phyloP scores from a whole-genome alignment of 371 early-diverging fungal genomes.

The Massospora cicadina region DNA sequence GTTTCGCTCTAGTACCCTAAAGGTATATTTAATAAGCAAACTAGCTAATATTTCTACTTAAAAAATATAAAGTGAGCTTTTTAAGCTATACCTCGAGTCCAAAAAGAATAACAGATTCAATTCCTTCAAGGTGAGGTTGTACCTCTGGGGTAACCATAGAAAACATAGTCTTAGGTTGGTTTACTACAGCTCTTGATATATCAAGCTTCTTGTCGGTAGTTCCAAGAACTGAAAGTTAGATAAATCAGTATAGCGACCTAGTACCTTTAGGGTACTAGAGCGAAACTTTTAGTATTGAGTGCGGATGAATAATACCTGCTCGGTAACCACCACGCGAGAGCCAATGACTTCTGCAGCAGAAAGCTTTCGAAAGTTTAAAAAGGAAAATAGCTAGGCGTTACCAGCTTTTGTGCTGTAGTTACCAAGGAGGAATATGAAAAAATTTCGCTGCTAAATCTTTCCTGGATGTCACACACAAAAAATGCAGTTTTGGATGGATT shows the following conservation, averaged over 20 bases:
- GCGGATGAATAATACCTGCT: slow-evolving; percentile 52
- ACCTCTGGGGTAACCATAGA: slow-evolving; percentile 73
- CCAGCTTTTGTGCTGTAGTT: slow-evolving; percentile 77
- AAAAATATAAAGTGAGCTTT: too few species aligned
- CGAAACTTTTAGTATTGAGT: neutral
- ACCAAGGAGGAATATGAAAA: slow-evolving; percentile 63
- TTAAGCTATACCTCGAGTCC: slow-evolving; percentile 91
- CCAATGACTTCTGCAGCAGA: slow-evolving; percentile 46
- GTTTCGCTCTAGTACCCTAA: too few species aligned
- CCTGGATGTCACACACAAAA: slow-evolving; percentile 87
- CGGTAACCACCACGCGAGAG: slow-evolving; percentile 77
- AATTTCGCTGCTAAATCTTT: slow-evolving; percentile 62
- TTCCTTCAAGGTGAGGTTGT: slow-evolving; percentile 27
- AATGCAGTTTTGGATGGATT: slow-evolving; percentile 56
- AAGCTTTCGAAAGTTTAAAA: slow-evolving; percentile 20
- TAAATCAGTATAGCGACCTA: too few species aligned
- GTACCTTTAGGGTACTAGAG: slow-evolving; percentile 4
- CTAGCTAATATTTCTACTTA: too few species aligned
- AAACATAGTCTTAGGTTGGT: slow-evolving; percentile 63
- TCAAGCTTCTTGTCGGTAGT: slow-evolving; percentile 63
- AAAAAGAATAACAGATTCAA: slow-evolving; percentile 60
- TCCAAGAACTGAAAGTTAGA: slow-evolving; percentile 46
- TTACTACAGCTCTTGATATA: slow-evolving; percentile 31
- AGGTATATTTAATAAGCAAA: too few species aligned
- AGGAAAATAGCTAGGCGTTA: slow-evolving; percentile 14